Evolutionary conservation across 208 protist species (phyloP).

Genomic region (Acanthamoeba culbertsoni): DNA sequence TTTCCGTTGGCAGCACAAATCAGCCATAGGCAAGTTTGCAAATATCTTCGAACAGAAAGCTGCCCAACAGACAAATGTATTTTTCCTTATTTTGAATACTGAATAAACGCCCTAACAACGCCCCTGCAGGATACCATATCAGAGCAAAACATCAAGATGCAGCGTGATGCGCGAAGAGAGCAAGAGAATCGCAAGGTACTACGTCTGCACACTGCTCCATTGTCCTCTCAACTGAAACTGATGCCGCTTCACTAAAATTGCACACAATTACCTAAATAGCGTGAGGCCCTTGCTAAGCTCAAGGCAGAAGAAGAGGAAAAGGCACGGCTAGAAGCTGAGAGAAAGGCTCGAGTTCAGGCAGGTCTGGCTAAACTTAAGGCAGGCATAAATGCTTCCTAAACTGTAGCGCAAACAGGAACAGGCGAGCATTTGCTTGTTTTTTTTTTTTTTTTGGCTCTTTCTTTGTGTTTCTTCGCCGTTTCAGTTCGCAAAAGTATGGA

Average conservation of each 20-base stretch:
- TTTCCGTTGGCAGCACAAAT: not conserved
- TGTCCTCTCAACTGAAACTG: no score
- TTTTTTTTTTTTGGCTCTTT: no score
- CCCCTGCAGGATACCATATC: not conserved
- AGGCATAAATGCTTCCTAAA: not conserved
- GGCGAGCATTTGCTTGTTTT: no score
- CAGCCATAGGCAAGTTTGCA: not conserved
- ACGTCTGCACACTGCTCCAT: no score
- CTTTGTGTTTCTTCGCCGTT: no score
- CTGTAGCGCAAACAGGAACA: no score
- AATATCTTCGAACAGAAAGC: not conserved
- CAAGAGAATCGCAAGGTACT: not conserved
- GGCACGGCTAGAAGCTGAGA: not conserved
- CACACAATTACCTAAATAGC: no score
- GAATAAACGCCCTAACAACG: not conserved
- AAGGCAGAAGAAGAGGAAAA: not conserved
- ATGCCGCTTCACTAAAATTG: no score
- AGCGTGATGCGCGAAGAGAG: not conserved
- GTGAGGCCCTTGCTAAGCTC: not conserved
- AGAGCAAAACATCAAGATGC: not conserved
- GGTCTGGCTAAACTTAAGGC: conserved; percentile 16
- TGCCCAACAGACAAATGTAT: not conserved
- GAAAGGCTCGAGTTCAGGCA: not conserved
- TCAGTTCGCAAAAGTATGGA: no score
- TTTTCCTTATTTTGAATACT: not conserved